Base-by-base conservation (phyloP, 2,329 filamentous ascomycete species). In the Ceratocystis variospora region DNA sequence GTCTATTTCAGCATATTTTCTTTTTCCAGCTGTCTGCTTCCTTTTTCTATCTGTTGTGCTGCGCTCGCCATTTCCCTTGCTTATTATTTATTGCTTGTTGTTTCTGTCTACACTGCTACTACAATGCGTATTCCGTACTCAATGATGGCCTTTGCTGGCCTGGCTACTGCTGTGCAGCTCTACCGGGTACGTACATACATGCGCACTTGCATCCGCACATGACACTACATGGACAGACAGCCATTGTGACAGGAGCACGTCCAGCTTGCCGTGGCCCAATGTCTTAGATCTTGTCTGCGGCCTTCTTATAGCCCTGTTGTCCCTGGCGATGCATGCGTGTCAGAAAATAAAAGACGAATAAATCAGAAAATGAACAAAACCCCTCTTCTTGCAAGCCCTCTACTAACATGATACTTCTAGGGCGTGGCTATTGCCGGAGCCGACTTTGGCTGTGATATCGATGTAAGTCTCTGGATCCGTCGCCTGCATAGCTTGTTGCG, bases 371-470 rank as follows among this genome's bases (percentile, higher is more conserved):
- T 15, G 5, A 19, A 37, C 2, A n/a, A 8, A 37, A 7, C 7
- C 17, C 19, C 50, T 5, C 10, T 17, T 25, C 55, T 17, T 25
- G 31, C 31, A 15, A 59, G 22, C 17, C 1, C 7, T 15, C 17
- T 19, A 66, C 46, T 45, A 41, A 59, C 10, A 48, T 48, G 28
- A 12, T 44, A 7, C 44, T 66, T 61, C 8, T 41, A 68, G 67
- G 74, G 77, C 62, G 74, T 78, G 2, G 74, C 75, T 31, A 76
- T 78, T 67, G 73, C 76, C 7, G 76, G 76, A 67, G 76, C 74
- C 19, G 77, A 79, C 65, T 78, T 79, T 69, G 77, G 77, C 15
- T 78, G 77, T 63, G 71, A 73, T 61, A 77, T 75, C 48, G 73
- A 78, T 72, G 77, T 77, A 72, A 71, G 72, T 64, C 62, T 17